Conservation (phyloP, 257 asterid species). For the Petunia secreta region DNA sequence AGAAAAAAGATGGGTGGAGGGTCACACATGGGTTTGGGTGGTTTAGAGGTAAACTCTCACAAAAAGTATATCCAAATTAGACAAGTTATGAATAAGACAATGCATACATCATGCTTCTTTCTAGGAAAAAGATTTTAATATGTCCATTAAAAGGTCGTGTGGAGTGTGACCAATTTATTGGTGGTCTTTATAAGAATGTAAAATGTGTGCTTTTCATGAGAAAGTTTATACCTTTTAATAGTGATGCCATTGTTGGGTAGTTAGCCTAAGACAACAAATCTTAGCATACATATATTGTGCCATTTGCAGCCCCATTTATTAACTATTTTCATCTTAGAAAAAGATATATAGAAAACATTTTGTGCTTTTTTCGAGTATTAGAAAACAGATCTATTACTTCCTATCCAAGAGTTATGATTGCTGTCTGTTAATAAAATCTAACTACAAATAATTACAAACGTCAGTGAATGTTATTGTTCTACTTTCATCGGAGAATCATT, state of each 20-base stretch:
- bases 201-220: constrained; percentile 19
- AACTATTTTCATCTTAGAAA: background rate
- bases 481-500: background rate
- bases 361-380: background rate
- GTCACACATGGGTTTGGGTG: background rate
- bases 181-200: constrained; percentile 2
- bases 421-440: background rate
- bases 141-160: constrained; percentile 20
- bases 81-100: constrained; percentile 18
- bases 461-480: background rate
- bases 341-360: background rate
- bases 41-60: background rate
- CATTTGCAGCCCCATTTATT: background rate
- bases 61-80: constrained; percentile 12
- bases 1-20: background rate
- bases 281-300: background rate
- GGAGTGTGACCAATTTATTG: constrained; percentile 11
- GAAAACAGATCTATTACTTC: no score
- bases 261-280: background rate
- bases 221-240: background rate
- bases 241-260: constrained; percentile 22
- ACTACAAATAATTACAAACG: background rate
- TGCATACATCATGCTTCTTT: constrained; percentile 19
- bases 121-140: background rate
- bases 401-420: background rate